Evolutionary conservation across 2,329 filamentous ascomycete species (phyloP).

Genomic region (Celoporthe dispersa): DNA sequence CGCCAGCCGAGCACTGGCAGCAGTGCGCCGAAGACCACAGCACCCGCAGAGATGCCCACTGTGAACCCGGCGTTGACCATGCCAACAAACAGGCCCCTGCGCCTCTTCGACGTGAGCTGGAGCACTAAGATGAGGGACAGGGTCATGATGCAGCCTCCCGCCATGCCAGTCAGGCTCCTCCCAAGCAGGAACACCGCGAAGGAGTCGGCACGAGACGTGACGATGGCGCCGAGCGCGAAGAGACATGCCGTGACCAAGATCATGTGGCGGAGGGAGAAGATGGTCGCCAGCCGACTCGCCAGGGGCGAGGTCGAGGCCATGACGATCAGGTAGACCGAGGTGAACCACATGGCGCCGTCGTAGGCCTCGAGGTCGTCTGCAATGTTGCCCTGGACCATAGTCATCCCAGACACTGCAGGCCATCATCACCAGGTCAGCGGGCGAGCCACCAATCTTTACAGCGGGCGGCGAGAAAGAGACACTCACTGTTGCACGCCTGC

Average conservation of each 20-base stretch:
- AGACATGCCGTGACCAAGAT: conserved; percentile 63
- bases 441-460: not conserved
- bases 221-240: conserved; percentile 64
- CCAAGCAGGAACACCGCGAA: conserved; percentile 71
- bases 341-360: conserved; percentile 78
- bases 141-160: conserved; percentile 73
- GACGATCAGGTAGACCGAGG: conserved; percentile 70
- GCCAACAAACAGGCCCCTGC: conserved; percentile 74
- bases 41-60: conserved; percentile 71
- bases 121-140: conserved; percentile 76
- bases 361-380: conserved; percentile 77
- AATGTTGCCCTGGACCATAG: conserved; percentile 78
- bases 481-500: conserved; percentile 46
- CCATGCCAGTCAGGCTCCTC: conserved; percentile 69
- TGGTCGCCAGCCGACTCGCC: conserved; percentile 71
- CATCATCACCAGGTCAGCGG: not conserved
- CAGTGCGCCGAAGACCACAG: conserved; percentile 70
- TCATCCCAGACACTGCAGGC: conserved; percentile 71
- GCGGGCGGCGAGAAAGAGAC: not conserved
- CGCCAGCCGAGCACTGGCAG: conserved; percentile 61
- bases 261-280: conserved; percentile 72
- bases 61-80: conserved; percentile 76
- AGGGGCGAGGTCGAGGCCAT: conserved; percentile 70
- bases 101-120: conserved; percentile 70
- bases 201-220: conserved; percentile 64